A percentile compares a stretch with the other conserved stretches of the same genome.
Conservation (phyloP, 805 yeast species). For the Teunomyces aglyptinius region DNA sequence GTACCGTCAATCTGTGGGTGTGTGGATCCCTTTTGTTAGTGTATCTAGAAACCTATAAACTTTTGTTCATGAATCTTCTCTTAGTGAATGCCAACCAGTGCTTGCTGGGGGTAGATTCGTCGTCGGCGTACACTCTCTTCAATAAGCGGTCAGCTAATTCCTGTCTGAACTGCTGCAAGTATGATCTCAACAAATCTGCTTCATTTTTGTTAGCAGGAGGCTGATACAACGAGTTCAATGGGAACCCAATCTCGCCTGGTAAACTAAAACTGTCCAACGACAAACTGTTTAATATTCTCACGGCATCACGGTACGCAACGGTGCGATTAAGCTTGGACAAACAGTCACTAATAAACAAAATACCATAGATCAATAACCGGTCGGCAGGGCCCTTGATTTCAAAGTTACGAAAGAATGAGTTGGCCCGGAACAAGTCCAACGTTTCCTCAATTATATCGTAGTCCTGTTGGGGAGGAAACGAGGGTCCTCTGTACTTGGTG, state of each 20-base stretch:
- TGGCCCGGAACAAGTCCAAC: constrained; percentile 89
- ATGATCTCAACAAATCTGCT: constrained; percentile 73
- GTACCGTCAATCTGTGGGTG: constrained; percentile 22
- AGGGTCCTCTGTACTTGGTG: constrained; percentile 87
- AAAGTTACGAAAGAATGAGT: constrained; percentile 93
- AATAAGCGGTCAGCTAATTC: constrained; percentile 83
- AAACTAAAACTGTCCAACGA: constrained; percentile 84
- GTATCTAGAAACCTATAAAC: constrained; percentile 41
- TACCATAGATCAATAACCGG: constrained; percentile 89
- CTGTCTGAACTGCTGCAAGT: constrained; percentile 91
- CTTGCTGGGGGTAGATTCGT: constrained; percentile 67
- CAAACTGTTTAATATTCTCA: constrained; percentile 70
- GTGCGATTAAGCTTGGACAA: constrained; percentile 56
- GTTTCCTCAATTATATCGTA: constrained; percentile 93
- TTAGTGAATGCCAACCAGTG: constrained; percentile 95
- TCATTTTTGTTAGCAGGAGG: constrained; percentile 76
- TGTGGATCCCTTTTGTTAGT: constrained; percentile 24
- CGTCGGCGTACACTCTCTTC: constrained; percentile 65
- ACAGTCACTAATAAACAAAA: constrained; percentile 83
- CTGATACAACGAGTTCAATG: constrained; percentile 74
- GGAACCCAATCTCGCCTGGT: constrained; percentile 96
- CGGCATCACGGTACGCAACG: constrained; percentile 57
- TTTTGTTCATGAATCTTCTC: constrained; percentile 93
- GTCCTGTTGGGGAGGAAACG: constrained; percentile 66
- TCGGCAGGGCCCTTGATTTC: constrained; percentile 96